phyloP scores from a whole-genome alignment of 176 grass and related monocot genomes.

The Tillandsia fasciculata region DNA sequence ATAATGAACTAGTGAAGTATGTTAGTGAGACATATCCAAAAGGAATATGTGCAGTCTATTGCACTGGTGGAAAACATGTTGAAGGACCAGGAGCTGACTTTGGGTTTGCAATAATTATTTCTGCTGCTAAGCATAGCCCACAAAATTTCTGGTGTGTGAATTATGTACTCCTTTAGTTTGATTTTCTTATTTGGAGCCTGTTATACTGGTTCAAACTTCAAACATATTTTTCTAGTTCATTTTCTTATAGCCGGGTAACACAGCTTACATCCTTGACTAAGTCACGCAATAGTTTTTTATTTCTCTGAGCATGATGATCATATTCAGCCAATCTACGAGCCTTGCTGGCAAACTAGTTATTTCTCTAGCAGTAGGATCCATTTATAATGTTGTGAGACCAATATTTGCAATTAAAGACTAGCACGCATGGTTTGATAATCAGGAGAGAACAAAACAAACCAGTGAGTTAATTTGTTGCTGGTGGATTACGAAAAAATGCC shows the following conservation, averaged over 20 bases:
- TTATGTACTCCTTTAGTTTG: not conserved
- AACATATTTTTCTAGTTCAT: not conserved
- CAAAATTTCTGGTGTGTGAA: conserved; percentile 82
- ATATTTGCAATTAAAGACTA: too few species aligned
- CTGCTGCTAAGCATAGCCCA: conserved; percentile 67
- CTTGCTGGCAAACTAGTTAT: too few species aligned
- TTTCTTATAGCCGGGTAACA: not conserved
- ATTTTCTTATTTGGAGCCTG: not conserved
- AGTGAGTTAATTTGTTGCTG: too few species aligned
- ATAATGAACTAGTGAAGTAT: conserved; percentile 85
- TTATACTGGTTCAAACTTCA: not conserved
- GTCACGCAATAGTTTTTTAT: not conserved
- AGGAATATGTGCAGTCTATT: conserved; percentile 75
- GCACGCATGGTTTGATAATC: too few species aligned
- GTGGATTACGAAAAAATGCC: too few species aligned
- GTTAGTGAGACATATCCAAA: conserved; percentile 79
- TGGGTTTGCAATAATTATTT: conserved; percentile 64
- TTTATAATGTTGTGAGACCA: too few species aligned
- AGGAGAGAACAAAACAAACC: too few species aligned
- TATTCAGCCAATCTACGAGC: too few species aligned
- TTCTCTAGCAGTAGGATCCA: too few species aligned
- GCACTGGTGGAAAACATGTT: conserved; percentile 65
- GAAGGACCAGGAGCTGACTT: conserved; percentile 89
- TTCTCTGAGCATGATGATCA: not conserved
- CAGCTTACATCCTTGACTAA: not conserved